Base-by-base conservation (phyloP, 1,139 yeast species). In the Magnusiomyces suaveolens region DNA sequence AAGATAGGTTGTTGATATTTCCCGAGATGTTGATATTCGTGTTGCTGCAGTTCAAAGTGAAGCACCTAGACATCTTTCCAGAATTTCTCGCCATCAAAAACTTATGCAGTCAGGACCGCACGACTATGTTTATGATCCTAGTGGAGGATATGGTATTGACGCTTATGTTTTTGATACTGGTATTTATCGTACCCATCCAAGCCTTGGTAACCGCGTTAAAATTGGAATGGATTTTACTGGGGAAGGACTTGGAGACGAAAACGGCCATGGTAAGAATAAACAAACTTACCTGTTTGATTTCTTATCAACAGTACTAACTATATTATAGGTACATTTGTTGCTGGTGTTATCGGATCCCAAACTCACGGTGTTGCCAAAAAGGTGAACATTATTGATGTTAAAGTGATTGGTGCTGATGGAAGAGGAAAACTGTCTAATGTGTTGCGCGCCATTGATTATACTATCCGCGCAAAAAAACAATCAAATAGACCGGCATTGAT, bases 141-240 rank as follows among this genome's bases (percentile, higher is more conserved):
- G 71, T 56, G 76, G 63, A 3, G 82, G 89, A 0, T 61, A 68
- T 8, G 80, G 76, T 18, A 85, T 86, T 0, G 78, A 76, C 59
- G 95, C 82, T 0, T 89, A 87, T 66, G 80, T 89, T 16, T 72
- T 88, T 48, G 97, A 89, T 66, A 84, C 95, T 0, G 95, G 95
- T 0, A 71, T 86, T 29, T 73, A 74, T 54, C 66, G 74, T 20
- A 74, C 72, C 0, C 85, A 83, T 62, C 80, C 81, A 0, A 87
- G 85, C 46, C 83, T 86, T 64, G 82, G 78, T 57, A 83, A 82
- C 0, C 72, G 94, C 55, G 88, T 83, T 0, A 58, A 59, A 1
- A 61, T 66, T 52, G 90, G 88, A 0, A 73, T 66, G n/a, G 87
- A 83, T 63, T 77, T 81, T 56, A 81, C 87, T 0, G 74, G 72